These are phyloP conservation scores for Melaleuca alternifolia DNA, from an alignment of 345 rosid species.

Conservation along the genomic window DNA sequence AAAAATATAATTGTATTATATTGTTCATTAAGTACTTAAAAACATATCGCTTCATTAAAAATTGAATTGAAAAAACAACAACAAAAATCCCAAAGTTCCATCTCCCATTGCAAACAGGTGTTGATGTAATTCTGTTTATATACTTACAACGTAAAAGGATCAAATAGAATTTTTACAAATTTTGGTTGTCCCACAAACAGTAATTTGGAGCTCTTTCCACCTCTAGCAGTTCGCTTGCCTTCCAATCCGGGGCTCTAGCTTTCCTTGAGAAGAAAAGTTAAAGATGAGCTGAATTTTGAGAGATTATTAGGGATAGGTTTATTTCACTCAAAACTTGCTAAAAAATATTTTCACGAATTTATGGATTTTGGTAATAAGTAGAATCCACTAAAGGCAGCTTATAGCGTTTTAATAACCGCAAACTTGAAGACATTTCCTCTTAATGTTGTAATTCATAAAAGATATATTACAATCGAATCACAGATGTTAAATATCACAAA, in stretches of 20 bases:
- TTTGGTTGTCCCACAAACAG: not conserved
- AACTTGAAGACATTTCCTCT: not conserved
- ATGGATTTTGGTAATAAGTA: not conserved
- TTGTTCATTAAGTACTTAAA: no score
- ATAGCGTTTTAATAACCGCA: not conserved
- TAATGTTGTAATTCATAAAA: not conserved
- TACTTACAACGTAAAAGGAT: no score
- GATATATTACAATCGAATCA: not conserved
- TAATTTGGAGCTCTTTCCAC: not conserved
- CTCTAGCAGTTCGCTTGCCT: not conserved
- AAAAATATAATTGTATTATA: no score
- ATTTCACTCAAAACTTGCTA: not conserved
- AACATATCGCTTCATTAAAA: not conserved
- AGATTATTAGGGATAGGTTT: not conserved
- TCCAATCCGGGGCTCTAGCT: not conserved
- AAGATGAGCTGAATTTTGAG: not conserved
- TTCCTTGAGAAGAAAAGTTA: not conserved
- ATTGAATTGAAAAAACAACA: not conserved
- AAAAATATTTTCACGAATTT: no score
- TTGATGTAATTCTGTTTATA: no score
- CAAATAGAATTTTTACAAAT: no score
- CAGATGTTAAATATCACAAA: not conserved
- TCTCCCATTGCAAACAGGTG: not conserved
- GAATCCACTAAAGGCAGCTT: not conserved
- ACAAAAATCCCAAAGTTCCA: not conserved